Conservation (phyloP, 164 flowering plant genomes). For the Liquidambar formosana region DNA sequence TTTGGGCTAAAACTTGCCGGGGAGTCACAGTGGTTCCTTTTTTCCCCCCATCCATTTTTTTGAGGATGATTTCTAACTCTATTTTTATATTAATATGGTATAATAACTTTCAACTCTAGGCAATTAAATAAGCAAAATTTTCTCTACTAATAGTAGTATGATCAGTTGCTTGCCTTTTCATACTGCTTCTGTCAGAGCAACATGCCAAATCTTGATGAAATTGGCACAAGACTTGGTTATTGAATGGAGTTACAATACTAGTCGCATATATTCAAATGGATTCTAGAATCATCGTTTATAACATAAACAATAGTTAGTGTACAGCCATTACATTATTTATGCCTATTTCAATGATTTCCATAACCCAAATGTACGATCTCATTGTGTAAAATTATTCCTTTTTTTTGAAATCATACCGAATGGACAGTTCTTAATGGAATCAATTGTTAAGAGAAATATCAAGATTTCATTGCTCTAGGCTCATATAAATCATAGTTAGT, state of each 20-base stretch:
- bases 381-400: background rate
- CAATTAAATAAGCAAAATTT: background rate
- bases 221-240: background rate
- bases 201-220: background rate
- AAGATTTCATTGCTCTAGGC: background rate
- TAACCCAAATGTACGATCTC: background rate
- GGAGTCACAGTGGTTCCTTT: background rate
- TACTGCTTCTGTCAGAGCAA: background rate
- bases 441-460: background rate
- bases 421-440: background rate
- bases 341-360: background rate
- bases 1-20: background rate
- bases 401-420: background rate
- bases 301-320: background rate
- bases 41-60: background rate
- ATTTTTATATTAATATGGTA: background rate
- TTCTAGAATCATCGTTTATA: background rate
- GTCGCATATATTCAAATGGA: background rate
- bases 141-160: background rate
- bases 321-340: background rate
- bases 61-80: too few species aligned
- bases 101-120: background rate
- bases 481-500: background rate
- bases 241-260: background rate
- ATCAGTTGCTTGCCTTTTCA: background rate